Conservation (phyloP, 768 basidiomycete genomes). For the Dioszegia aurantiaca region DNA sequence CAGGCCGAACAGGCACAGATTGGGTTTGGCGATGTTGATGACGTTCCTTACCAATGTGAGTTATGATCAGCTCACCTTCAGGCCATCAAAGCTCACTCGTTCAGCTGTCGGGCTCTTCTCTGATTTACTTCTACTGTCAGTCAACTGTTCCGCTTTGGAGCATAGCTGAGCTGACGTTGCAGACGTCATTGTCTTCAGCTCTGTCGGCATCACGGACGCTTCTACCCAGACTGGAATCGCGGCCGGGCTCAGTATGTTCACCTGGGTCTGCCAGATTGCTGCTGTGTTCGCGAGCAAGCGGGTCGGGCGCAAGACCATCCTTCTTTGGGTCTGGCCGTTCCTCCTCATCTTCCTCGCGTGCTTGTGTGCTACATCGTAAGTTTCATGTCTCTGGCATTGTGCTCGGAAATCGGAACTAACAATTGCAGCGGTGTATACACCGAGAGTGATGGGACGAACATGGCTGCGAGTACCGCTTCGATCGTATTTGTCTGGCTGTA, state of each 20-base stretch:
- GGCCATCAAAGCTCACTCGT: not conserved
- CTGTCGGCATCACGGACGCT: slow-evolving; percentile 52
- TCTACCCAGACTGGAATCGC: slow-evolving; percentile 54
- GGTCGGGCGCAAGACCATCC: slow-evolving; percentile 47
- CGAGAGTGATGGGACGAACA: slow-evolving; percentile 31
- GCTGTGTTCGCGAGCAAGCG: slow-evolving; percentile 46
- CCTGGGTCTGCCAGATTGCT: slow-evolving; percentile 49
- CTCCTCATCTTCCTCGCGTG: slow-evolving; percentile 45
- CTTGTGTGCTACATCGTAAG: slow-evolving; percentile 33
- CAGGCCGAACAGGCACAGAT: slow-evolving; percentile 44
- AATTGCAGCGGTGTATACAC: slow-evolving; percentile 41
- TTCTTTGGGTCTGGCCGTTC: slow-evolving; percentile 51
- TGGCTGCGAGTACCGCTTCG: slow-evolving; percentile 44
- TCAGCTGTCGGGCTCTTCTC: slow-evolving; percentile 36
- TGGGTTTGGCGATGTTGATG: slow-evolving; percentile 50
- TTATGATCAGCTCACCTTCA: not conserved
- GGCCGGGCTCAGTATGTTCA: slow-evolving; percentile 51
- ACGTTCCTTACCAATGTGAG: slow-evolving; percentile 46
- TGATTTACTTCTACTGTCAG: slow-evolving; percentile 52
- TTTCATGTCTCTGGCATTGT: slow-evolving; percentile 17
- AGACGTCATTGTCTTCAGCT: slow-evolving; percentile 39
- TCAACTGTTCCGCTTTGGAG: not conserved
- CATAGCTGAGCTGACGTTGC: slow-evolving; percentile 18
- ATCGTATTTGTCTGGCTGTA: slow-evolving; percentile 51
- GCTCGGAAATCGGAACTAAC: slow-evolving; percentile 9